Evolutionary conservation across 176 grass and related monocot species (phyloP), one percentile per base, ranked within the genome.

Genomic region (Paspalum vaginatum): DNA sequence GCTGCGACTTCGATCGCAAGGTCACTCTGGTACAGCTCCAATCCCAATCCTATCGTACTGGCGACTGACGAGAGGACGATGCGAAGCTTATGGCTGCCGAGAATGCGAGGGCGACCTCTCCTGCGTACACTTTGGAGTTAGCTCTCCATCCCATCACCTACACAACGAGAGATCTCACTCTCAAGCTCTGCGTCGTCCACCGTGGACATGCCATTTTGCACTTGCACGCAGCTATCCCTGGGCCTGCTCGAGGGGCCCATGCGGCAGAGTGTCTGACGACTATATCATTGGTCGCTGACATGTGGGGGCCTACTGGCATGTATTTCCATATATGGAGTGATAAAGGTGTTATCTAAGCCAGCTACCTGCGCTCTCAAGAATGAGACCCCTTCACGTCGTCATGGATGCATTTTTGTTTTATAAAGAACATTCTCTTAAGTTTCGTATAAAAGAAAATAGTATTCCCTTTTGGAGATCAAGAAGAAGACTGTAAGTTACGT

Each of bases 41-140:
- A 32, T 68, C 17, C 76, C 27, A 88, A 39, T 74, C 32, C 8
- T 15, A 51, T 5, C 25, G 54, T 80, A 84, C 87, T 61, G 24
- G 24, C 32, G 32, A 32, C 25, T 27, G 52, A 24, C 60, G 68
- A 68, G 81, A 47, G 70, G 70, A 32, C 32, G 32, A 83, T 65
- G 66, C 52, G 57, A 78, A 71, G 63, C 57, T 68, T 85, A 77
- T 89, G 64, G 87, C 77, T 77, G 77, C 57, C 12, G 46, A 69
- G 77, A 76, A 76, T 77, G 79, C 51, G 87, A 89, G 76, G 64
- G 82, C 65, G 77, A 89, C 82, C 48, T 49, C 61, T 80, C 76
- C 81, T 56, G n/a, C 45, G 47, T 66, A 48, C 27, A 32, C n/a
- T 61, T 61, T 51, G 22, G 45, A 45, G n/a, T 12, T 68, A n/a